Evolutionary conservation across 768 basidiomycete genomes (phyloP).

Genomic region (Leccinum incarnatum): DNA sequence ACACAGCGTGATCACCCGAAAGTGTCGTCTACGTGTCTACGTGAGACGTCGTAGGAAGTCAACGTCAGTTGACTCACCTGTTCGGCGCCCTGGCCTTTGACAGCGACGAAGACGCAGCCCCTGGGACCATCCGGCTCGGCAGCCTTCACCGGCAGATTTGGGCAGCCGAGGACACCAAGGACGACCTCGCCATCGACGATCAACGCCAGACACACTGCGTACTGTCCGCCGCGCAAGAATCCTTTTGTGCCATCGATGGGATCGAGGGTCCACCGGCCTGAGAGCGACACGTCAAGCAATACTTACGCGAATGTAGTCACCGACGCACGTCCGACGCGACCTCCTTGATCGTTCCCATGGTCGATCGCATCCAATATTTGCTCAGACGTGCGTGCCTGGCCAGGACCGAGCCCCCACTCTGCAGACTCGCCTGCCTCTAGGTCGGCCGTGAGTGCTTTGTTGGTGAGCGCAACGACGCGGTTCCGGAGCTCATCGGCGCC

Average conservation of each 20-base stretch:
- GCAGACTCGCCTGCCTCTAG: slow-evolving; percentile 53
- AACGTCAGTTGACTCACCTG: slow-evolving; percentile 42
- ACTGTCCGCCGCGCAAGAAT: slow-evolving; percentile 89
- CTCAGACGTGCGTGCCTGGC: slow-evolving; percentile 47
- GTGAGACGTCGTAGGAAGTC: not conserved
- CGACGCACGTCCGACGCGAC: slow-evolving; percentile 62
- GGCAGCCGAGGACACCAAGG: slow-evolving; percentile 88
- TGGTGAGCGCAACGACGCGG: slow-evolving; percentile 79
- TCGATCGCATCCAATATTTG: slow-evolving; percentile 72
- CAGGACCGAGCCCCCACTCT: slow-evolving; percentile 73
- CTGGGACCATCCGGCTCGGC: slow-evolving; percentile 53
- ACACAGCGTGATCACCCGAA: slow-evolving; percentile 43
- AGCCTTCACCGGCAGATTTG: slow-evolving; percentile 74
- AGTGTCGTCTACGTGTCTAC: slow-evolving; percentile 46
- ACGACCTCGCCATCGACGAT: slow-evolving; percentile 76
- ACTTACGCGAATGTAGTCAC: not conserved
- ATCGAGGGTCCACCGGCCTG: slow-evolving; percentile 85
- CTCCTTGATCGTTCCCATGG: slow-evolving; percentile 72
- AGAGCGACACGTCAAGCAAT: not conserved
- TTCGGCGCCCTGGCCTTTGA: slow-evolving; percentile 81
- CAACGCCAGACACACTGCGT: slow-evolving; percentile 87
- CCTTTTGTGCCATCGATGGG: slow-evolving; percentile 95
- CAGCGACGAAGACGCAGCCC: slow-evolving; percentile 86
- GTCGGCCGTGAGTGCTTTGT: slow-evolving; percentile 64
- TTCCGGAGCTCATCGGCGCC: slow-evolving; percentile 42